These are phyloP conservation scores for Eucommia ulmoides DNA, from an alignment of 257 asterid species.

Conservation along the genomic window DNA sequence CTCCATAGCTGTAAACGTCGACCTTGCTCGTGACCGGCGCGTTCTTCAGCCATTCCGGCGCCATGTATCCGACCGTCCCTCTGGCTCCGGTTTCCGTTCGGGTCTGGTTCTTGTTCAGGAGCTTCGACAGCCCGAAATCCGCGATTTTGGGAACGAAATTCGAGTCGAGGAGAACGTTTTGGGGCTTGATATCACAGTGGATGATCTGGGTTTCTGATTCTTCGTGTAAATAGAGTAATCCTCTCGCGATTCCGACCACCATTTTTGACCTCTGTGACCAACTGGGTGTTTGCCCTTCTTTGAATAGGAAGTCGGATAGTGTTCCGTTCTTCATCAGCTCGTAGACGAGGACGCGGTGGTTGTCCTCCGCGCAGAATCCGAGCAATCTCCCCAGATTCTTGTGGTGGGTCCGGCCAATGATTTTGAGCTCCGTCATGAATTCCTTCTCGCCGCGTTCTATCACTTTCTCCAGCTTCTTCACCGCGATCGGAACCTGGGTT, in stretches of 20 bases:
- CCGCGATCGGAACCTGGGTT: no score
- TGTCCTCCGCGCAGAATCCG: constrained; percentile 62
- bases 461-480: no score
- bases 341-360: constrained; percentile 54
- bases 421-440: constrained; percentile 54
- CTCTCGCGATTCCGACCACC: constrained; percentile 77
- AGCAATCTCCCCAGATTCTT: constrained; percentile 52
- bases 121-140: constrained; percentile 69
- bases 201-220: constrained; percentile 64
- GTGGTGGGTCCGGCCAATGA: constrained; percentile 65
- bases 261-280: constrained; percentile 56
- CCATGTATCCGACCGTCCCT: constrained; percentile 87
- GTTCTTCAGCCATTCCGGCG: constrained; percentile 67
- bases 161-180: constrained; percentile 62
- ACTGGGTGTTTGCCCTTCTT: constrained; percentile 35
- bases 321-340: constrained; percentile 75
- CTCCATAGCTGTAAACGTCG: constrained; percentile 81
- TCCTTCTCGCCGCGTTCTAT: not conserved
- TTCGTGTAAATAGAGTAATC: constrained; percentile 74
- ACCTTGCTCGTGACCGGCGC: constrained; percentile 57
- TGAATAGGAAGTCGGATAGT: constrained; percentile 55
- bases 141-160: constrained; percentile 69
- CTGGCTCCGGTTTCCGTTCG: constrained; percentile 48
- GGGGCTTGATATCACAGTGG: constrained; percentile 85
- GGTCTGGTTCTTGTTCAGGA: constrained; percentile 47